phyloP scores from a whole-genome alignment of 2,329 filamentous ascomycete species.

The Fusarium longipes region DNA sequence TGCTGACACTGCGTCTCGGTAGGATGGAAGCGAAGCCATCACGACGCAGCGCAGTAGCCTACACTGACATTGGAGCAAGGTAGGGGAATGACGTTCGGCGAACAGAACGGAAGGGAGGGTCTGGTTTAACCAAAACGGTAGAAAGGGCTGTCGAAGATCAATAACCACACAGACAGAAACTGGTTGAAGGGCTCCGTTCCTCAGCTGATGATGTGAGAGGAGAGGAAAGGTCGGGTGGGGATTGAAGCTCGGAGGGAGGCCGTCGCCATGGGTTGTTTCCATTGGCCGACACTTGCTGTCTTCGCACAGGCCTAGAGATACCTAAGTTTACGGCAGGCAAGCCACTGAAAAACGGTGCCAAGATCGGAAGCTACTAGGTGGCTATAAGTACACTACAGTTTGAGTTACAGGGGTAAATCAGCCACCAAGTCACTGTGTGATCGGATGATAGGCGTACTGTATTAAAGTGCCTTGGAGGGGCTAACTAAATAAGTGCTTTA shows the following conservation, averaged over 20 bases:
- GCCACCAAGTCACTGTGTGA: background rate
- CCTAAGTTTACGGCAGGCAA: background rate
- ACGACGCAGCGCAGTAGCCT: background rate
- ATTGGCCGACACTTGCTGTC: constrained; percentile 3
- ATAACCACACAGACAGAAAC: background rate
- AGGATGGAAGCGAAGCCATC: constrained; percentile 61
- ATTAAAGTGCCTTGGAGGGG: no score
- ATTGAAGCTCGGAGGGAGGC: background rate
- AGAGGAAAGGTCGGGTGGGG: constrained; percentile 8
- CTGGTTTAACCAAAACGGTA: background rate
- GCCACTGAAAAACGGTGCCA: background rate
- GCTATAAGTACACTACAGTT: no score
- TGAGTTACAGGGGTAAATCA: background rate
- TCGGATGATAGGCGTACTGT: background rate
- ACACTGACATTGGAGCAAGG: background rate
- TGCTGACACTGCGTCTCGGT: constrained; percentile 59
- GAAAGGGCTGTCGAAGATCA: background rate
- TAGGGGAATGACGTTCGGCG: background rate
- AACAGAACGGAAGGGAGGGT: background rate
- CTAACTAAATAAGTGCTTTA: no score
- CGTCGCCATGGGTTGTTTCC: background rate
- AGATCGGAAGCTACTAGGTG: background rate
- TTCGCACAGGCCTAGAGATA: constrained; percentile 28
- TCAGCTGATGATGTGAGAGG: constrained; percentile 13
- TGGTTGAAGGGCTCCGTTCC: constrained; percentile 10